Evolutionary conservation across 345 rosid genomes (phyloP).

Genomic region (Sonneratia caseolaris): DNA sequence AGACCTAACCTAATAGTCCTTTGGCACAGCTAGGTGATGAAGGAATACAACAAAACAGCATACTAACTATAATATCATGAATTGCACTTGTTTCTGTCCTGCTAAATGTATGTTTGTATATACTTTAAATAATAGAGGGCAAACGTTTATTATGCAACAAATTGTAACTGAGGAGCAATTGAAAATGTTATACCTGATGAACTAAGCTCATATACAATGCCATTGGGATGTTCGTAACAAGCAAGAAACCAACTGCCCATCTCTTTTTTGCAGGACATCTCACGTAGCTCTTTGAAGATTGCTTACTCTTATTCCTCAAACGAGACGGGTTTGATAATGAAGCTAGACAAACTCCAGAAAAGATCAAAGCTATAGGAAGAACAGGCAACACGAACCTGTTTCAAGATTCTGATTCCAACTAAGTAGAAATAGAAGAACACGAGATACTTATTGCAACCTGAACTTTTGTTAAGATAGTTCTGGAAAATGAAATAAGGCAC

Average conservation of each 20-base stretch:
- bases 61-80: neutral
- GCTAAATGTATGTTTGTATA: neutral
- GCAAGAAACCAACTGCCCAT: conserved; percentile 58
- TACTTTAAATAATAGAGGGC: no score
- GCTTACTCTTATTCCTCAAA: conserved; percentile 21
- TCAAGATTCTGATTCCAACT: conserved; percentile 22
- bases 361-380: conserved; percentile 83
- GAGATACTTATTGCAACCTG: neutral
- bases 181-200: conserved; percentile 56
- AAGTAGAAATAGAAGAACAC: conserved; percentile 9
- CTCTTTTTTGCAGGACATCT: conserved; percentile 36
- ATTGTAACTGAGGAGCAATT: neutral
- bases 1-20: neutral
- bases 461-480: conserved; percentile 2
- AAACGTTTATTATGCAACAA: neutral
- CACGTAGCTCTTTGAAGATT: conserved; percentile 18
- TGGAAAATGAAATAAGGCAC: conserved; percentile 18
- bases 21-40: neutral
- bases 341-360: conserved; percentile 68
- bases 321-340: conserved; percentile 31
- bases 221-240: conserved; percentile 78
- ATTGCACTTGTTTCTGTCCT: neutral
- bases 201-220: conserved; percentile 72
- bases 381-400: conserved; percentile 89
- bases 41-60: neutral